Percentiles rank a stretch among this genome's conserved stretches.
Conservation (phyloP, 1,284 basidiomycete species). For the Hypsizygus ulmarius region DNA sequence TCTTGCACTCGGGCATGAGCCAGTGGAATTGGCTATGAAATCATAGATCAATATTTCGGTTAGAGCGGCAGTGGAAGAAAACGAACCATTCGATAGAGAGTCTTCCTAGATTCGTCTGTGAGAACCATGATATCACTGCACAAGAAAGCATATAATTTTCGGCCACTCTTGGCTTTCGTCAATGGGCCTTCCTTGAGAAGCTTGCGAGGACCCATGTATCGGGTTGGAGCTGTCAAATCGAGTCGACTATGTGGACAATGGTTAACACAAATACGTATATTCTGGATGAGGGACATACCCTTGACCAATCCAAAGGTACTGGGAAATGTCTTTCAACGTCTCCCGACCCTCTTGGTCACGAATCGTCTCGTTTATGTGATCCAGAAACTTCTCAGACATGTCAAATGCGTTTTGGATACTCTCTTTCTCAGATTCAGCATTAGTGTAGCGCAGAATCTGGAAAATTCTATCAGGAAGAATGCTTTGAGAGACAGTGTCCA, state of each 20-base stretch:
- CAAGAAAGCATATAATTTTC: slow-evolving; percentile 73
- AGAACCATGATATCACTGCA: slow-evolving; percentile 83
- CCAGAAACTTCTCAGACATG: slow-evolving; percentile 72
- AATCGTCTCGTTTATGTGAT: slow-evolving; percentile 86
- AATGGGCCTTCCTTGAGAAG: slow-evolving; percentile 81
- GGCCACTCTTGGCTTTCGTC: slow-evolving; percentile 80
- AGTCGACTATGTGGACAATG: slow-evolving; percentile 52
- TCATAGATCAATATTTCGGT: background rate
- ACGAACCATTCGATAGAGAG: slow-evolving; percentile 76
- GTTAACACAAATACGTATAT: background rate
- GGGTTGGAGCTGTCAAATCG: slow-evolving; percentile 87
- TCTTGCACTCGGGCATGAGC: slow-evolving; percentile 61
- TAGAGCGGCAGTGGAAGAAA: background rate
- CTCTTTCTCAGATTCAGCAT: slow-evolving; percentile 54
- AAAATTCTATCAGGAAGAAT: background rate
- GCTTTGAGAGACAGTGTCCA: background rate
- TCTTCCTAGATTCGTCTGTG: slow-evolving; percentile 64
- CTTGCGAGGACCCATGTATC: slow-evolving; percentile 71
- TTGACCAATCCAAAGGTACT: slow-evolving; percentile 83
- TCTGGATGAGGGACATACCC: slow-evolving; percentile 48
- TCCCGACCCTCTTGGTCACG: slow-evolving; percentile 81
- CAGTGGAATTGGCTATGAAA: slow-evolving; percentile 62
- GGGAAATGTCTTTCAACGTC: slow-evolving; percentile 68
- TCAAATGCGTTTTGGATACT: slow-evolving; percentile 56
- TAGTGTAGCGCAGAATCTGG: slow-evolving; percentile 81